These are phyloP conservation scores for Vitis rotundifolia DNA, from an alignment of 164 flowering plant genomes.

Conservation along the genomic window DNA sequence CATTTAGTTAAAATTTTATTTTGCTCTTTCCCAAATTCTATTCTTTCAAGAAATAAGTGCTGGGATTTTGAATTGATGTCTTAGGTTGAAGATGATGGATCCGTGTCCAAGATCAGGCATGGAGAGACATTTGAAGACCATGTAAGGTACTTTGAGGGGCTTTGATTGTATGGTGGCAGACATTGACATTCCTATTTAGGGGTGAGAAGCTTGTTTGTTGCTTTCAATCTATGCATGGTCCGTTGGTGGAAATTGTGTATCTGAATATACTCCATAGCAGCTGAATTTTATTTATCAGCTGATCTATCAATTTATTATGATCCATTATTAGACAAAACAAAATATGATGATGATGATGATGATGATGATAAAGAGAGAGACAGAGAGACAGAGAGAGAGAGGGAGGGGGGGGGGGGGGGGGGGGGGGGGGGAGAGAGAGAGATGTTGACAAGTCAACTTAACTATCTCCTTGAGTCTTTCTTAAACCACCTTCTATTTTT, in stretches of 20 bases:
- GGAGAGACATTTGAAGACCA: constrained; percentile 96
- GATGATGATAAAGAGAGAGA: too few species aligned
- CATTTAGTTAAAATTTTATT: background rate
- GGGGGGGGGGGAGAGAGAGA: too few species aligned
- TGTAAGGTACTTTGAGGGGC: constrained; percentile 73
- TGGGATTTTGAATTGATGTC: background rate
- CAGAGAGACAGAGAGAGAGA: background rate
- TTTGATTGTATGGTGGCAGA: constrained; percentile 29
- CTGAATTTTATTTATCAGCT: constrained; percentile 2
- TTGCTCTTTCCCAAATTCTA: too few species aligned
- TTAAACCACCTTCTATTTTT: too few species aligned
- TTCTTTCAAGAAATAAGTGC: background rate
- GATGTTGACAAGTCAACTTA: background rate
- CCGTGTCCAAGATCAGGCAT: constrained; percentile 78
- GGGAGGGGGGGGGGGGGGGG: too few species aligned
- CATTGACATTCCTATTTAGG: background rate
- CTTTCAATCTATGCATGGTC: background rate
- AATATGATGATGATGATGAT: background rate
- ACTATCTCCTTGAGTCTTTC: too few species aligned
- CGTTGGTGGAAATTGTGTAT: constrained; percentile 5
- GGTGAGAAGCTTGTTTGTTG: background rate
- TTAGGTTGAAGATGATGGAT: constrained; percentile 91
- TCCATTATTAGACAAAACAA: background rate
- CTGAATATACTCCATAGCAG: background rate
- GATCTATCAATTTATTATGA: background rate